Base-by-base conservation (phyloP, 2,329 filamentous ascomycete genomes). In the Cryphonectria naterciae region DNA sequence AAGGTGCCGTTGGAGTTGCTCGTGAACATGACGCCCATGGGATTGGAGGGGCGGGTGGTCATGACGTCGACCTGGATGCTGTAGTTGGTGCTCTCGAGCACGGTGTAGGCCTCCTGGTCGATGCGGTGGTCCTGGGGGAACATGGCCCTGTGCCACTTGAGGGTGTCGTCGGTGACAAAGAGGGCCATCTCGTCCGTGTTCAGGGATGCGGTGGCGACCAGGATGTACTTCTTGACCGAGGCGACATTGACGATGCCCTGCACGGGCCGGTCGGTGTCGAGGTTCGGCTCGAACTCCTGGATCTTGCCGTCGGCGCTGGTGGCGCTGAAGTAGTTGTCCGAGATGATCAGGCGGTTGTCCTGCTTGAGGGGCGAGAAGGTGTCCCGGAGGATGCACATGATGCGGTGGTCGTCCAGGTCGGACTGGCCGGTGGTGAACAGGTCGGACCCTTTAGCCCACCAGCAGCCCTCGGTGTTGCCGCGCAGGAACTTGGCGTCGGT, bases 1-100 rank as follows among this genome's bases (percentile, higher is more conserved):
- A 95, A 98, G 2, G 94, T 98, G 72, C 96, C 96, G 78, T 98
- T 97, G 43, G 95, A 98, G 79, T 99, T 99, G 79, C 95, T 98
- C 7, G 94, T 97, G 77, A 98, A 95, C 70, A 99, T 85, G 15
- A 92, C 90, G 46, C 96, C 97, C 88, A 97, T 95, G 0, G 92
- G 88, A 52, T 87, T 88, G 1, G 86, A 87, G 17, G 87, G 87
- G 61, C 83, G 84, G 54, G 85, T 85, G 1, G 92, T 93, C 87
- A 95, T 91, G 74, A 98, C 95, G 80, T 98, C 95, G 69, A 99
- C 90, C 81, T 98, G 95, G 76, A 99, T 94, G 83, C 95, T 98
- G 84, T 99, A 98, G 78, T 97, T 95, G 58, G 96, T 98, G 77
- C 95, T 96, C 82, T 98, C 95, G 56, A 99, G 86, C 64, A 99